Evolutionary conservation across 1,284 basidiomycete species (phyloP), one percentile per base, ranked within the genome.

Genomic region (Moniliella sp.): DNA sequence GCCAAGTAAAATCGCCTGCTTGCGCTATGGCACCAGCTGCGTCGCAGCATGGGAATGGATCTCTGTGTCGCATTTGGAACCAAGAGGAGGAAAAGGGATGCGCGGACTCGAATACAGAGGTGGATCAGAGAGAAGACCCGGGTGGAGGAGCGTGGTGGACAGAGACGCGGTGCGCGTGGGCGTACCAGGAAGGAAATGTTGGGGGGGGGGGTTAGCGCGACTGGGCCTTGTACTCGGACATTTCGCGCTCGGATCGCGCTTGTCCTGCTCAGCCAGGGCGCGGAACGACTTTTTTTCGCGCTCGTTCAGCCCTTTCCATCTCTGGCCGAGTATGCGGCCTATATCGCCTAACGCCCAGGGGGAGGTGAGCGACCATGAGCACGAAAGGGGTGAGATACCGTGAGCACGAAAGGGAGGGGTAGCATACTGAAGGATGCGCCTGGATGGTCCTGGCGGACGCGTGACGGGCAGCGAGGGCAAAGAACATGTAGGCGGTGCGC

Each of bases 231-330:
- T 23, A n/a, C 21, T 23, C n/a, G n/a, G 21, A 7, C 21, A 7
- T 23, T n/a, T 23, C 21, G 8, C 21, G 7, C 21, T 23, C 21
- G 21, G 7, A n/a, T 7, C 21, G 21, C 21, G 21, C 21, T 23
- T 23, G 21, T 23, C 21, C 21, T 7, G 8, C 7, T 23, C 21
- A n/a, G 21, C 21, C n/a, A 7, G 21, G 8, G 21, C 21, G n/a
- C 7, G 8, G n/a, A 7, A 23, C n/a, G 21, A n/a, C 21, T n/a
- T 23, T 67, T 79, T 80, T 66, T 83, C 78, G 33, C 70, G 69
- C 10, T 78, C 76, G 40, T 69, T 70, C 55, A 83, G 71, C 58
- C 77, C 76, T 69, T 83, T 83, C 80, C 80, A 84, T 64, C 78
- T 81, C 40, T 75, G 75, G 39, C 80, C 80, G 37, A 84, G 72